Evolutionary conservation across 2,329 filamentous ascomycete genomes (phyloP).

Genomic region (Sporothrix phasma): DNA sequence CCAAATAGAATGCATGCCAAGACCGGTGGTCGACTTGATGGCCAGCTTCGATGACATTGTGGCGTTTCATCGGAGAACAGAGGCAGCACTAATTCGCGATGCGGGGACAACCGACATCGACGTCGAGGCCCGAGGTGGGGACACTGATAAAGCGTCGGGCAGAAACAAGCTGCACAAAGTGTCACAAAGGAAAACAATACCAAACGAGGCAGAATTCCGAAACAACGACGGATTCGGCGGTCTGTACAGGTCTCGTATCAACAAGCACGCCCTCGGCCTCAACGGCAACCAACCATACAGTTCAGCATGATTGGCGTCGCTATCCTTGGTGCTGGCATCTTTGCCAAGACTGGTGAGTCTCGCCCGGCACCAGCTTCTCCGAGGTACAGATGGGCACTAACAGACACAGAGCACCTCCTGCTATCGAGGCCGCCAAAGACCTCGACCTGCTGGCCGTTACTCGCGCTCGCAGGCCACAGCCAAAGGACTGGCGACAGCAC

Average conservation of each 20-base stretch:
- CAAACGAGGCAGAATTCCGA: no score
- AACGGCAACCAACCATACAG: not conserved
- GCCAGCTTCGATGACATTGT: no score
- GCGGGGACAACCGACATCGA: no score
- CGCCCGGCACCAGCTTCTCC: not conserved
- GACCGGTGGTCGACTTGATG: no score
- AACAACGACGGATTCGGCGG: no score
- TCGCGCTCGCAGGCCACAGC: constrained; percentile 52
- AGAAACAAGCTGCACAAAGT: no score
- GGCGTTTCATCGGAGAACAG: not conserved
- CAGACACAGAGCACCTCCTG: constrained; percentile 35
- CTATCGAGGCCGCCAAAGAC: constrained; percentile 41
- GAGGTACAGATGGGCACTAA: no score
- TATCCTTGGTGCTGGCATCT: not conserved
- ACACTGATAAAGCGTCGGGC: not conserved
- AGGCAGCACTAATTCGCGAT: not conserved
- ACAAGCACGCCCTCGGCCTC: no score
- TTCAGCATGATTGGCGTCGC: not conserved
- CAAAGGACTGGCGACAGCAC: constrained; percentile 30
- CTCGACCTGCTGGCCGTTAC: constrained; percentile 56
- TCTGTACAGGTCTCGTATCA: no score
- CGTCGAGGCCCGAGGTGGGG: no score
- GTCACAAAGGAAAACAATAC: no score
- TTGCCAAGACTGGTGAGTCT: not conserved
- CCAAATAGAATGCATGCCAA: no score